These are phyloP conservation scores for Aethionema arabicum DNA, from an alignment of 345 rosid species.

Conservation along the genomic window DNA sequence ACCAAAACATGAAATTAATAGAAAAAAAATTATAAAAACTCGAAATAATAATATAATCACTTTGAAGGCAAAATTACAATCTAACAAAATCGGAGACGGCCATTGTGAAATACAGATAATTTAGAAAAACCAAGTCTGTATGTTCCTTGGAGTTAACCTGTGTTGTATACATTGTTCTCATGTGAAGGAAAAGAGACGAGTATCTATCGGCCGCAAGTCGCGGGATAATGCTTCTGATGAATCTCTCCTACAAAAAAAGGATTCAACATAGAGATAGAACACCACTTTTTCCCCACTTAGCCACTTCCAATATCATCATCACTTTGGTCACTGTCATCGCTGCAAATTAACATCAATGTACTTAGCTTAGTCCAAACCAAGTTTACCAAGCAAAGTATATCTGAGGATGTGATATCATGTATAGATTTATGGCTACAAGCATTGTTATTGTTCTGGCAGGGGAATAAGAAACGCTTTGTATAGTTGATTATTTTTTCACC, in stretches of 20 bases:
- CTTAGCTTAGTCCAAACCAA: slow-evolving; percentile 1
- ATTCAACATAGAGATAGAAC: slow-evolving; percentile 3
- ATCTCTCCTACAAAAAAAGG: slow-evolving; percentile 4
- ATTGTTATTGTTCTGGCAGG: too few relatives aligned
- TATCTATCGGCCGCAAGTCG: slow-evolving; percentile 6
- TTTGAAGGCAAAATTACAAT: background rate
- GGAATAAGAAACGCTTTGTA: too few relatives aligned
- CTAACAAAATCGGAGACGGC: background rate
- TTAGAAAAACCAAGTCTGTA: background rate
- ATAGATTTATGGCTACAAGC: too few relatives aligned
- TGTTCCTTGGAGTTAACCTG: background rate
- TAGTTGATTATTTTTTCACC: too few relatives aligned
- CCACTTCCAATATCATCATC: slow-evolving; percentile 60
- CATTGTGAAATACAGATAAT: too few relatives aligned
- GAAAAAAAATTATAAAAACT: too few relatives aligned
- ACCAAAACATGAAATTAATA: too few relatives aligned
- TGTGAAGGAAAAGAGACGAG: slow-evolving; percentile 11
- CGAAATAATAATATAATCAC: background rate
- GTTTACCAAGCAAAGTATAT: too few relatives aligned
- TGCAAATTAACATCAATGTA: slow-evolving; percentile 40
- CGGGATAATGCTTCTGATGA: slow-evolving; percentile 12
- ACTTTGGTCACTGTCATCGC: slow-evolving; percentile 72
- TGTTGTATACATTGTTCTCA: slow-evolving; percentile 12
- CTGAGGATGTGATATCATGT: too few relatives aligned
- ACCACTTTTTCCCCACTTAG: slow-evolving; percentile 30